These are phyloP conservation scores for Alternaria gansuensis DNA, from an alignment of 2,329 filamentous ascomycete species.

Conservation along the genomic window DNA sequence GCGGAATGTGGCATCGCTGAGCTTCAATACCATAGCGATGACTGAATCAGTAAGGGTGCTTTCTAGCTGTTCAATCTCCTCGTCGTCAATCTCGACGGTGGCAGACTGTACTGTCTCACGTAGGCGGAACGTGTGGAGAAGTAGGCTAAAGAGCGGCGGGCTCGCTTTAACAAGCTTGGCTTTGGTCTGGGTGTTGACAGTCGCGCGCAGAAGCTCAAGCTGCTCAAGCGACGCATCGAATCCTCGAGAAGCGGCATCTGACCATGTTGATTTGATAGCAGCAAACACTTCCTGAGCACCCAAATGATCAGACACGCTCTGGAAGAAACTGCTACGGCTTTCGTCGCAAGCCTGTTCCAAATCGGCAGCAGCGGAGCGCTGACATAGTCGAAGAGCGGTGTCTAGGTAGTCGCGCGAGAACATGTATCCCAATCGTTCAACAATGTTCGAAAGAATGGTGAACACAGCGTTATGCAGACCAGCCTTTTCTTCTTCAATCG, in stretches of 20 bases:
- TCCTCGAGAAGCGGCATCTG: slow-evolving; percentile 68
- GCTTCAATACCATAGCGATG: slow-evolving; percentile 93
- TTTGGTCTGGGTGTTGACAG: slow-evolving; percentile 82
- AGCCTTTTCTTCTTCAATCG: slow-evolving; percentile 63
- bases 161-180: slow-evolving; percentile 79
- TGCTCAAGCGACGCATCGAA: slow-evolving; percentile 68
- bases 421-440: slow-evolving; percentile 89
- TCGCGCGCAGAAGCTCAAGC: slow-evolving; percentile 72
- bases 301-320: slow-evolving; percentile 78
- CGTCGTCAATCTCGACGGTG: slow-evolving; percentile 57
- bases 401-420: slow-evolving; percentile 78
- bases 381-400: slow-evolving; percentile 75
- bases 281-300: slow-evolving; percentile 79
- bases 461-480: slow-evolving; percentile 84
- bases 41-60: slow-evolving; percentile 71
- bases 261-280: slow-evolving; percentile 77
- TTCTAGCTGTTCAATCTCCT: slow-evolving; percentile 69
- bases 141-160: slow-evolving; percentile 69
- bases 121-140: slow-evolving; percentile 70
- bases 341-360: slow-evolving; percentile 70
- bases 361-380: slow-evolving; percentile 71
- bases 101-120: slow-evolving; percentile 57
- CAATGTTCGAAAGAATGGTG: slow-evolving; percentile 78
- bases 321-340: slow-evolving; percentile 73
- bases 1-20: slow-evolving; percentile 92